Conservation (phyloP, 2,329 filamentous ascomycete species). For the Aspergillus thermomutatus region DNA sequence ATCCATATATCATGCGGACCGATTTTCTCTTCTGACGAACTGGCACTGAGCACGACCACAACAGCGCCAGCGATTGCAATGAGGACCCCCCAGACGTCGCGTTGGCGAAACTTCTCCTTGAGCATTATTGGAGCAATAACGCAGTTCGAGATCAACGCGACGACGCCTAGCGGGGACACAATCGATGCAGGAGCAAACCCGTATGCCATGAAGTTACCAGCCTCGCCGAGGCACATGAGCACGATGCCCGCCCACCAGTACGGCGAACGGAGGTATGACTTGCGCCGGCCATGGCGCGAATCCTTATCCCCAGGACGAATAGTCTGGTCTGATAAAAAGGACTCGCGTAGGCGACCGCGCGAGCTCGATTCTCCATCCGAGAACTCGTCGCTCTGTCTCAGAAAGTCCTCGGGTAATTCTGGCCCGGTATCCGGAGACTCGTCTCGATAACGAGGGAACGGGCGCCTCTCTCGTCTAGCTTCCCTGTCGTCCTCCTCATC, state of each 20-base stretch:
- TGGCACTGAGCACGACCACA: constrained; percentile 88
- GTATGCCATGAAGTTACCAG: constrained; percentile 95
- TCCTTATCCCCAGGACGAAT: constrained; percentile 37
- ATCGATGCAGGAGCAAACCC: constrained; percentile 97
- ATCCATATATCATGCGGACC: constrained; percentile 87
- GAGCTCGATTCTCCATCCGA: constrained; percentile 43
- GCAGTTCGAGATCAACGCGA: constrained; percentile 93
- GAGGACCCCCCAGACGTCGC: constrained; percentile 84
- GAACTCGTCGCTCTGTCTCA: constrained; percentile 12
- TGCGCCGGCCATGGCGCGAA: constrained; percentile 46
- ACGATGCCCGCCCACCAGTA: constrained; percentile 97
- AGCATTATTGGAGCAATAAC: constrained; percentile 93
- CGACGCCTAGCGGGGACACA: constrained; percentile 93
- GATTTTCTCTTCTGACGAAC: constrained; percentile 82
- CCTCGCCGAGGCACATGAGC: constrained; percentile 88
- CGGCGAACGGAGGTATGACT: constrained; percentile 80
- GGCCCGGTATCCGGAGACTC: constrained; percentile 19
- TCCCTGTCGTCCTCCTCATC: constrained; percentile 10
- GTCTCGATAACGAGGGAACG: constrained; percentile 15
- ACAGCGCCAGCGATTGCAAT: constrained; percentile 85
- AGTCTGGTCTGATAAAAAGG: constrained; percentile 39
- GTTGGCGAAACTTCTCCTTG: constrained; percentile 79
- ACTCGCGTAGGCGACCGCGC: constrained; percentile 26
- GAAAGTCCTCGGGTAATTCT: constrained; percentile 34
- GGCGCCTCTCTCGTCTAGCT: constrained; percentile 8